Conservation (phyloP, 306 rosid genomes). For the Sicyos baderoa region DNA sequence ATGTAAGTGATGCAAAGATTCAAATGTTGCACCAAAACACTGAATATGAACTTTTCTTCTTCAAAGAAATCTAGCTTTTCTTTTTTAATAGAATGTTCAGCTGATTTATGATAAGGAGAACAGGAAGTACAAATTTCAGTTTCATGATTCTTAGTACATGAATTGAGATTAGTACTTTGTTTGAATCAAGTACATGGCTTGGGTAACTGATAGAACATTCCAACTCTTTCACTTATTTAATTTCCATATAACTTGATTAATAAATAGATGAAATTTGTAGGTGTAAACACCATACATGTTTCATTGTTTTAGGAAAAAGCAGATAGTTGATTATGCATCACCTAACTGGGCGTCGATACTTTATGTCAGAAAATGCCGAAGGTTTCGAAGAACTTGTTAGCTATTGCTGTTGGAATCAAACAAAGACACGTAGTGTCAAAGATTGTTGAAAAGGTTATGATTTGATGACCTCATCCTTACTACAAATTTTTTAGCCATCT, state of each 20-base stretch:
- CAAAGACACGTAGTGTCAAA: slow-evolving; percentile 62
- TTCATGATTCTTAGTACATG: background rate
- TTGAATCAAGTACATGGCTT: slow-evolving; percentile 1
- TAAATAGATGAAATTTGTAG: background rate
- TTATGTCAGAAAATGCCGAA: slow-evolving; percentile 35
- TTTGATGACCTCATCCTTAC: slow-evolving; percentile 17
- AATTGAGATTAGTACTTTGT: background rate
- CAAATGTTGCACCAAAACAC: background rate
- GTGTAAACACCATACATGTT: background rate
- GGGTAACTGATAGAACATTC: background rate
- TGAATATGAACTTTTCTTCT: background rate
- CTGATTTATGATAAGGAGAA: background rate
- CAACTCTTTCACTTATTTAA: background rate
- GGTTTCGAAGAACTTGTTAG: slow-evolving; percentile 56
- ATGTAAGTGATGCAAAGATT: slow-evolving; percentile 18
- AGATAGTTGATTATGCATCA: background rate
- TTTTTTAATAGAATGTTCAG: background rate
- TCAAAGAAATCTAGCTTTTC: background rate
- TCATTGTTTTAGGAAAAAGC: background rate
- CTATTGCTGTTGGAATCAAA: slow-evolving; percentile 71
- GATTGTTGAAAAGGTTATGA: slow-evolving; percentile 62
- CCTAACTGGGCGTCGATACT: background rate
- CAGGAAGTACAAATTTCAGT: background rate
- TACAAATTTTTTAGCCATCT: slow-evolving; percentile 5
- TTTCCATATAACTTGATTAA: background rate